These are phyloP conservation scores for Rosa persica DNA, from an alignment of 306 rosid genomes.

Conservation along the genomic window DNA sequence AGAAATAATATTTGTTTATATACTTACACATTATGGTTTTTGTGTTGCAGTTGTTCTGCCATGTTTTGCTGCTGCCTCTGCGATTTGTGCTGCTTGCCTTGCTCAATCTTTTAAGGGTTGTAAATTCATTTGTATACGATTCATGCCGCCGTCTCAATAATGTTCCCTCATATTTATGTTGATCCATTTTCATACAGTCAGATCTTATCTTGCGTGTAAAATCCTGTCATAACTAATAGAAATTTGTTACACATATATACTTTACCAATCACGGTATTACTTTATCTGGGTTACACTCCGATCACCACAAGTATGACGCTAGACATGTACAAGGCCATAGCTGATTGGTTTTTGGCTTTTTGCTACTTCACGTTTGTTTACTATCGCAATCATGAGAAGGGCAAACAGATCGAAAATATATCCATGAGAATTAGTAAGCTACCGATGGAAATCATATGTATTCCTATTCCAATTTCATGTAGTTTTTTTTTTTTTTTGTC, in stretches of 20 bases:
- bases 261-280: neutral
- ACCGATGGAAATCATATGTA: no score
- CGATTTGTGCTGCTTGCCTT: constrained; percentile 28
- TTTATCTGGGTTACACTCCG: neutral
- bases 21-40: neutral
- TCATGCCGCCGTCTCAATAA: neutral
- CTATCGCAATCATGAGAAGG: no score
- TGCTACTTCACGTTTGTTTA: no score
- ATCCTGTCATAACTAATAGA: neutral
- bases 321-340: no score
- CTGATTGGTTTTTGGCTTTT: no score
- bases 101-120: constrained; percentile 4
- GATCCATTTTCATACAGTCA: neutral
- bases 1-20: neutral
- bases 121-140: neutral
- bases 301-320: neutral
- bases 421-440: no score
- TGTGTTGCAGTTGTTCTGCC: constrained; percentile 18
- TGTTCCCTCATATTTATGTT: neutral
- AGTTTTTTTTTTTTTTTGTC: no score
- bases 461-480: no score
- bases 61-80: constrained; percentile 29
- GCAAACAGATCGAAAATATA: no score
- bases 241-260: neutral
- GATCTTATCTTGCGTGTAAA: neutral